phyloP scores from a whole-genome alignment of 805 yeast genomes.

The Saccharomycopsis fibuligera region DNA sequence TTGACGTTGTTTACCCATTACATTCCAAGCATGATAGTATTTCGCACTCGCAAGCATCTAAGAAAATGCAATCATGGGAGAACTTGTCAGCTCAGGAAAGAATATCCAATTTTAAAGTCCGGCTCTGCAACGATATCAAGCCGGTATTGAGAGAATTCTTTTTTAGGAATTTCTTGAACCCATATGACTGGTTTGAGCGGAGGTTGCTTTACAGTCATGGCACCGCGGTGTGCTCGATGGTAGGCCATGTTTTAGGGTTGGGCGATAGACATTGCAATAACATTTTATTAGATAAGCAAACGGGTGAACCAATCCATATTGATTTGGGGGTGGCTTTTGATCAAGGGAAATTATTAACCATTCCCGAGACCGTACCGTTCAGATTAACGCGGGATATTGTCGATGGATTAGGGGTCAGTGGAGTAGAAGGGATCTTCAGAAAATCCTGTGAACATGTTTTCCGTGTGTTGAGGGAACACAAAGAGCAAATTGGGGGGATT shows the following conservation, averaged over 20 bases:
- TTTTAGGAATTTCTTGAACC: slow-evolving; percentile 54
- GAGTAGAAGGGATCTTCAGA: slow-evolving; percentile 70
- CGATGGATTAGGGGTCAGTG: slow-evolving; percentile 91
- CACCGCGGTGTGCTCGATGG: slow-evolving; percentile 76
- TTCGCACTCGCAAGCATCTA: slow-evolving; percentile 52
- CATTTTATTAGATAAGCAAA: slow-evolving; percentile 66
- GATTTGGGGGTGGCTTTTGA: slow-evolving; percentile 96
- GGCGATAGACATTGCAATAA: slow-evolving; percentile 96
- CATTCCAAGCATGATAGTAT: slow-evolving; percentile 49
- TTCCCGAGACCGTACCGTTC: slow-evolving; percentile 94
- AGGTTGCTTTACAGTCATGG: slow-evolving; percentile 66
- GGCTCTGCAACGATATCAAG: slow-evolving; percentile 41
- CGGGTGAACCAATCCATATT: slow-evolving; percentile 93
- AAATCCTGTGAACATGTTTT: slow-evolving; percentile 70
- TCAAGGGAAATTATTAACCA: slow-evolving; percentile 74
- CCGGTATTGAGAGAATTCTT: slow-evolving; percentile 75
- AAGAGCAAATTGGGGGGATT: slow-evolving; percentile 69
- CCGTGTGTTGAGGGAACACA: slow-evolving; percentile 55
- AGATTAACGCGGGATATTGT: slow-evolving; percentile 83
- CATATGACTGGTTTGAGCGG: slow-evolving; percentile 69
- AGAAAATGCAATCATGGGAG: slow-evolving; percentile 55
- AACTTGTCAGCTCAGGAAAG: slow-evolving; percentile 38
- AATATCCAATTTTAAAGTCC: slow-evolving; percentile 35
- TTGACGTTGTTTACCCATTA: slow-evolving; percentile 58
- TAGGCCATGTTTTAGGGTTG: slow-evolving; percentile 82